phyloP scores from a whole-genome alignment of 2,329 filamentous ascomycete genomes.

The Aspergillus terreus region DNA sequence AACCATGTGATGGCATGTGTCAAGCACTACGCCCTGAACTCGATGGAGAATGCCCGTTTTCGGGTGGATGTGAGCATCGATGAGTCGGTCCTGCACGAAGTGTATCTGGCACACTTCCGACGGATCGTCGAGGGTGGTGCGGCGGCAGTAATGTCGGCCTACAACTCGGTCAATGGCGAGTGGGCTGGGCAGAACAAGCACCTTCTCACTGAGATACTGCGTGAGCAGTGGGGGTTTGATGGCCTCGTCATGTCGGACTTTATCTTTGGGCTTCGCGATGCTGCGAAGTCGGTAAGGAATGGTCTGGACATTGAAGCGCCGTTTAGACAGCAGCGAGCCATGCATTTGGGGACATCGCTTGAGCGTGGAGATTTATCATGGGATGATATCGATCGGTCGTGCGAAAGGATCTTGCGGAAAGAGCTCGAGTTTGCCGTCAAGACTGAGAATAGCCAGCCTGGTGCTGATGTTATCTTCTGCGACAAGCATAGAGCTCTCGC shows the following conservation, averaged over 20 bases:
- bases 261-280: conserved; percentile 10
- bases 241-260: conserved; percentile 12
- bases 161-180: conserved; percentile 11
- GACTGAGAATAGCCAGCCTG: conserved; percentile 2
- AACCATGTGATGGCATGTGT: conserved; percentile 26
- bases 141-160: conserved; percentile 8
- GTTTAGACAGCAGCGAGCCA: conserved; percentile 7
- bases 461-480: conserved; percentile 1
- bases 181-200: conserved; percentile 8
- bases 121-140: conserved; percentile 9
- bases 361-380: conserved; percentile 1
- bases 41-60: conserved; percentile 28
- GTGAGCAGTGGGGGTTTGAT: conserved; percentile 7
- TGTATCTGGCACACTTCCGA: conserved; percentile 16
- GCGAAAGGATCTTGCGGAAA: conserved; percentile 3
- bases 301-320: conserved; percentile 12
- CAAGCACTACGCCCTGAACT: conserved; percentile 28
- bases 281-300: conserved; percentile 4
- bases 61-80: conserved; percentile 23
- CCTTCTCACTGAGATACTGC: conserved; percentile 7
- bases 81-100: conserved; percentile 22
- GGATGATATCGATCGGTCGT: background rate
- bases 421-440: background rate
- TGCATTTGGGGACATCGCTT: background rate
- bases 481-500: conserved; percentile 1